These are phyloP conservation scores for Malassezia dermatis DNA, from an alignment of 1,284 basidiomycete genomes.

Conservation along the genomic window DNA sequence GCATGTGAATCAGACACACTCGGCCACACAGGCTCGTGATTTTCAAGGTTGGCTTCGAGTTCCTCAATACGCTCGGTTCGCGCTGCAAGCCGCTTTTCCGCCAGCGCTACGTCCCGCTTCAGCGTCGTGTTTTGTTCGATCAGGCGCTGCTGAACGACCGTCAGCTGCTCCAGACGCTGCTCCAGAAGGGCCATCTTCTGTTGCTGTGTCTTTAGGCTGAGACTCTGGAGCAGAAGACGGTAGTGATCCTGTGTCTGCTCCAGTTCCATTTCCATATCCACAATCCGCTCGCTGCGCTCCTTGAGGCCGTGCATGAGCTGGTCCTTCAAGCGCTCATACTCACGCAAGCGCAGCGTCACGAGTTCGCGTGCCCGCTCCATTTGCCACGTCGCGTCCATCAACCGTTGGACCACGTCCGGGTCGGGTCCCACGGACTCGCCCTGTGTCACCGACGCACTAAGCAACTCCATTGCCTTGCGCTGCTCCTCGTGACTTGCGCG, in stretches of 20 bases:
- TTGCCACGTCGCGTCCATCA: conserved; percentile 76
- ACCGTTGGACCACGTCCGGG: conserved; percentile 6
- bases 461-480: conserved; percentile 73
- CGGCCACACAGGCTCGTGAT: conserved; percentile 65
- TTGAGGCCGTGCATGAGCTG: conserved; percentile 96
- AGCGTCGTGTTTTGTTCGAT: conserved; percentile 95
- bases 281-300: conserved; percentile 99
- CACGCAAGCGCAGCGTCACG: conserved; percentile 89
- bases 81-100: conserved; percentile 87
- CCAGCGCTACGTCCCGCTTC: conserved; percentile 94
- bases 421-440: conserved; percentile 1
- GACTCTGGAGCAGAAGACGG: conserved; percentile 93
- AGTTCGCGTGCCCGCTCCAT: conserved; percentile 92
- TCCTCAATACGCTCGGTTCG: conserved; percentile 80
- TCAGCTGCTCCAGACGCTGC: conserved; percentile 89
- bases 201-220: conserved; percentile 94
- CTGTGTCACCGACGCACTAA: conserved; percentile 65
- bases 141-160: conserved; percentile 93
- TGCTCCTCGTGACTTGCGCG: conserved; percentile 96
- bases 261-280: conserved; percentile 95
- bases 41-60: conserved; percentile 80
- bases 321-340: conserved; percentile 98
- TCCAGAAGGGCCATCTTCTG: conserved; percentile 99
- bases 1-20: conserved; percentile 50
- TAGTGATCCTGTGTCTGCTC: conserved; percentile 99